Conservation (phyloP, 257 asterid genomes). For the Nicotiana tabacum region DNA sequence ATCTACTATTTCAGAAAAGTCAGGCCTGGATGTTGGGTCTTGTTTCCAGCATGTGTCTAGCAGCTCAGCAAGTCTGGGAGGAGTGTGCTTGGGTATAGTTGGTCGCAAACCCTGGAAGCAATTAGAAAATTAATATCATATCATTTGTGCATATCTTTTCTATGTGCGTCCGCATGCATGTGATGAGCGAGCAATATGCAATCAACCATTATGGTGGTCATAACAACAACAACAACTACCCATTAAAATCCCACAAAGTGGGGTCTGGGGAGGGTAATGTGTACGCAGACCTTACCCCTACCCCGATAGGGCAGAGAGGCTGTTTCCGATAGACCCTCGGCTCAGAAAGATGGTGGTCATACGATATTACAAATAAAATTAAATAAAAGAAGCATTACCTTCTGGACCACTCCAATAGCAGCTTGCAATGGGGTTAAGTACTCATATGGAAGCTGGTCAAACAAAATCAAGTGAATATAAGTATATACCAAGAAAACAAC, state of each 20-base stretch:
- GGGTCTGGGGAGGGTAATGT: no score
- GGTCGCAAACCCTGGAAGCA: constrained; percentile 75
- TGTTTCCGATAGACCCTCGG: no score
- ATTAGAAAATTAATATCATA: constrained; percentile 6
- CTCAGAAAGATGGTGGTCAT: neutral
- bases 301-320: no score
- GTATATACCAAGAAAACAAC: neutral
- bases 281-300: no score
- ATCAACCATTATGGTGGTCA: neutral
- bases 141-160: neutral
- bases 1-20: constrained; percentile 73
- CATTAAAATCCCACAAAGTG: no score
- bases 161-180: neutral
- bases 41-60: constrained; percentile 97
- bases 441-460: constrained; percentile 83
- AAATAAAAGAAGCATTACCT: constrained; percentile 40
- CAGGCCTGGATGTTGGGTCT: constrained; percentile 74
- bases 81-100: constrained; percentile 70
- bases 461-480: constrained; percentile 1
- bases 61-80: constrained; percentile 69
- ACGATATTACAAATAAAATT: neutral
- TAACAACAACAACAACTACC: no score
- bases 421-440: constrained; percentile 95
- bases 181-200: neutral
- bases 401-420: constrained; percentile 96